Evolutionary conservation across 495 filamentous ascomycete genomes (phyloP).

Genomic region (Pyronema omphalodes): DNA sequence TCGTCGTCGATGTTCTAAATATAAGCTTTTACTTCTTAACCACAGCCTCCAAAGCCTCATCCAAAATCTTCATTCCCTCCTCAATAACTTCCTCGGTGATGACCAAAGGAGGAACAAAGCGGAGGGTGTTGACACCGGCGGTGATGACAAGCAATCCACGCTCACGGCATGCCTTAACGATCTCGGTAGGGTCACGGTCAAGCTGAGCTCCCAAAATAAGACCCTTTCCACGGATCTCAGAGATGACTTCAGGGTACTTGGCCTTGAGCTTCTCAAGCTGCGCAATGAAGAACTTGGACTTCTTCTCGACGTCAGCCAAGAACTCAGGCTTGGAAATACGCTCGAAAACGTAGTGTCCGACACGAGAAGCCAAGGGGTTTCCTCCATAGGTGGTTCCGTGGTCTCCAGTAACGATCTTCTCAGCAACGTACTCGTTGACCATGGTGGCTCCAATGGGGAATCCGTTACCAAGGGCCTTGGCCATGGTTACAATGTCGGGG

Average conservation of each 20-base stretch:
- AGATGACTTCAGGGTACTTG: conserved; percentile 52
- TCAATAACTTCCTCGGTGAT: conserved; percentile 61
- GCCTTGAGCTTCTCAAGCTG: conserved; percentile 44
- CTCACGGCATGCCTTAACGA: conserved; percentile 74
- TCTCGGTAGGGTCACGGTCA: conserved; percentile 42
- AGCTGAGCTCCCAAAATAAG: conserved; percentile 77
- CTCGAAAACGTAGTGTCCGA: conserved; percentile 70
- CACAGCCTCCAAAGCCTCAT: conserved; percentile 44
- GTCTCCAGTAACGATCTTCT: conserved; percentile 78
- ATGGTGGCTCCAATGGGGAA: conserved; percentile 88
- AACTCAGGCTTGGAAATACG: conserved; percentile 48
- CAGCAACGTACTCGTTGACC: conserved; percentile 53
- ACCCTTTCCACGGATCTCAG: conserved; percentile 64
- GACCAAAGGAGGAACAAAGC: conserved; percentile 69
- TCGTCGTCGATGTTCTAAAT: too few species aligned
- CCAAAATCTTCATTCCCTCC: conserved; percentile 55
- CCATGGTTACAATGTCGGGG: conserved; percentile 82
- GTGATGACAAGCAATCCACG: conserved; percentile 80
- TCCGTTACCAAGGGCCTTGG: conserved; percentile 91
- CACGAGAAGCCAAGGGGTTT: conserved; percentile 69
- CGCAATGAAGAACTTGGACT: conserved; percentile 42
- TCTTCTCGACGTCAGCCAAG: conserved; percentile 43
- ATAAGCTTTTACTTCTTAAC: conserved; percentile 1
- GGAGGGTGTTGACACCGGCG: conserved; percentile 68
- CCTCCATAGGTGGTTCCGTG: conserved; percentile 96